Base-by-base conservation (phyloP, 805 yeast genomes). In the Teunomyces cretensis region DNA sequence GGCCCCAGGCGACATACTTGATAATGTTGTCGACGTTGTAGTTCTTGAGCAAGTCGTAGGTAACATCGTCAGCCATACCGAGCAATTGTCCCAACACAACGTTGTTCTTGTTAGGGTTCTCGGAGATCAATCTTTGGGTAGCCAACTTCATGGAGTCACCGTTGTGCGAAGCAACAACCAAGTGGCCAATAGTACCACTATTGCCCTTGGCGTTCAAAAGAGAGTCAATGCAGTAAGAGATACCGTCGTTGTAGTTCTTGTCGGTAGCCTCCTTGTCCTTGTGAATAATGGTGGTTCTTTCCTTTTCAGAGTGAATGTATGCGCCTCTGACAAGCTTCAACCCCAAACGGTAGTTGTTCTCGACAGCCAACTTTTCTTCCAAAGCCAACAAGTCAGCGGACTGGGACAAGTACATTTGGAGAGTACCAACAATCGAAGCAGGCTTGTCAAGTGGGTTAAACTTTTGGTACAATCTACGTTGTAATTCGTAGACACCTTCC, bases 1-100 rank as follows among this genome's bases (percentile, higher is more conserved):
- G 97, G 8, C 97, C 97, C 97, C 97, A 91, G 13, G 97, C 96
- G 50, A 91, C 97, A 62, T 92, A 91, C 70, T 92, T 92, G 68
- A 92, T 84, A 43, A 91, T 84, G 58, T 88, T 88, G 49, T 76
- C 80, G 37, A 80, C 86, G 37, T 79, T 74, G 53, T 86, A 80
- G 39, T 81, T 74, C 33, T 75, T 68, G 45, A 88, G 80, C 58
- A 91, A 75, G 54, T 86, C 88, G 62, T 78, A 76, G 19, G 97
- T 88, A 49, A 88, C 79, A 57, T 86, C 84, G 65, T 91, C 98
- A 42, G 96, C 95, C 97, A 91, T 92, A 30, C 98, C 98, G 61
- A 92, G 72, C 52, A 91, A 78, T 71, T 92, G 97, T 35, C 92
- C 98, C 55, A 90, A 74, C 6, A 87, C 89, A 19, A 91, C 86